phyloP scores from a whole-genome alignment of 805 yeast genomes.

The Myxozyma udenii region DNA sequence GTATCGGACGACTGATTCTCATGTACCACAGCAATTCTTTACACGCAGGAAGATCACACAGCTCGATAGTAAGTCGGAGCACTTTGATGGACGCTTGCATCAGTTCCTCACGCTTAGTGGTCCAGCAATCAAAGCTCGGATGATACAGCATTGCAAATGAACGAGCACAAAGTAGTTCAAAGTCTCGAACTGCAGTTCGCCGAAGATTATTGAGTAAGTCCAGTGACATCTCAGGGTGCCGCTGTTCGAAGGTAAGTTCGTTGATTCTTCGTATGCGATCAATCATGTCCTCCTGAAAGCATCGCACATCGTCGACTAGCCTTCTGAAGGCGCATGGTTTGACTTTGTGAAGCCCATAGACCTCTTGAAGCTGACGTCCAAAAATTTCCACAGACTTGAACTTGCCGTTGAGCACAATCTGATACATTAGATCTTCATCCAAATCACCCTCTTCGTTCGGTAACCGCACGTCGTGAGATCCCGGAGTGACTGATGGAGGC shows the following conservation, averaged over 20 bases:
- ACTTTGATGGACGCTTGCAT: constrained; percentile 12
- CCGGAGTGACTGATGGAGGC: constrained; percentile 9
- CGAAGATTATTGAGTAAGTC: constrained; percentile 2
- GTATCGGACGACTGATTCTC: constrained; percentile 12
- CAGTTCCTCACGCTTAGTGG: constrained; percentile 1
- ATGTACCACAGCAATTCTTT: constrained; percentile 8
- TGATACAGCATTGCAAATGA: constrained; percentile 9
- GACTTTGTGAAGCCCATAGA: constrained; percentile 13
- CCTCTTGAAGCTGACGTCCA: constrained; percentile 10
- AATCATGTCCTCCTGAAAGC: constrained; percentile 1
- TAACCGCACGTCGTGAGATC: constrained; percentile 13
- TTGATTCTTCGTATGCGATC: neutral
- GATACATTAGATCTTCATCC: constrained; percentile 17
- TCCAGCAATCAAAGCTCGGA: constrained; percentile 6
- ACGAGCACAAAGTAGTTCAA: constrained; percentile 6
- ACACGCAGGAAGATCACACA: constrained; percentile 1
- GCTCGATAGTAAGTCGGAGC: constrained; percentile 2
- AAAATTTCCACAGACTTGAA: constrained; percentile 4
- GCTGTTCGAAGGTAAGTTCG: constrained; percentile 5
- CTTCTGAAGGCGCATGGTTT: constrained; percentile 1
- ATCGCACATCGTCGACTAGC: constrained; percentile 4
- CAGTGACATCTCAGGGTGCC: constrained; percentile 8
- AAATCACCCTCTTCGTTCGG: constrained; percentile 11
- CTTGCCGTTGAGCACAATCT: constrained; percentile 13
- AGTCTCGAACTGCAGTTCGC: neutral